Conservation (phyloP, 441 rosid genomes). For the Syzygium malaccense region DNA sequence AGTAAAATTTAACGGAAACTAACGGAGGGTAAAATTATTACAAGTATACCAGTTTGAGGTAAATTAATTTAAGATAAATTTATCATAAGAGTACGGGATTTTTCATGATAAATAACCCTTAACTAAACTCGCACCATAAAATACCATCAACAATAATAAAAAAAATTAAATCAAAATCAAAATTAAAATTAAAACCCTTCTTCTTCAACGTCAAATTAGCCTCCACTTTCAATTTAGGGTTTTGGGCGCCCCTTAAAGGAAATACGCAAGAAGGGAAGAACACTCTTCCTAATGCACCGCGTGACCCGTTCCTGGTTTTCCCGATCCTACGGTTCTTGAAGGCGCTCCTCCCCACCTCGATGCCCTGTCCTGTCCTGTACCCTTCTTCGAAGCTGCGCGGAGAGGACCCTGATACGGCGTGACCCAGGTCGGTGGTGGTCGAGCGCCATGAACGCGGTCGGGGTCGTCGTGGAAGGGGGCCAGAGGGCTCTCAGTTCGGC, state of each 20-base stretch:
- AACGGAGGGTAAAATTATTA: too few species aligned
- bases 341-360: background rate
- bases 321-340: background rate
- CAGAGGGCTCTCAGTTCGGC: constrained; percentile 59
- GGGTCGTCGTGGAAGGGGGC: constrained; percentile 72
- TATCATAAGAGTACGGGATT: too few species aligned
- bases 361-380: background rate
- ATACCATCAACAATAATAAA: too few species aligned
- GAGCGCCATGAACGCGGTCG: constrained; percentile 39
- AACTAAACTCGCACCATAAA: background rate
- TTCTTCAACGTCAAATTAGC: background rate
- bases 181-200: too few species aligned
- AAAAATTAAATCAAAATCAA: background rate
- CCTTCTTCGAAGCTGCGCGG: too few species aligned
- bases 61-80: too few species aligned
- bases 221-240: background rate
- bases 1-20: too few species aligned
- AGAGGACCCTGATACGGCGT: background rate
- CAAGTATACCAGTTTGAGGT: too few species aligned
- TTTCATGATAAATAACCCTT: too few species aligned
- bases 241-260: background rate
- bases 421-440: background rate
- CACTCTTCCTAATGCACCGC: background rate
- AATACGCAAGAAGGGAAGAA: background rate
- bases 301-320: background rate